Conservation (phyloP, 1,284 basidiomycete genomes). For the Puccinia horiana region DNA sequence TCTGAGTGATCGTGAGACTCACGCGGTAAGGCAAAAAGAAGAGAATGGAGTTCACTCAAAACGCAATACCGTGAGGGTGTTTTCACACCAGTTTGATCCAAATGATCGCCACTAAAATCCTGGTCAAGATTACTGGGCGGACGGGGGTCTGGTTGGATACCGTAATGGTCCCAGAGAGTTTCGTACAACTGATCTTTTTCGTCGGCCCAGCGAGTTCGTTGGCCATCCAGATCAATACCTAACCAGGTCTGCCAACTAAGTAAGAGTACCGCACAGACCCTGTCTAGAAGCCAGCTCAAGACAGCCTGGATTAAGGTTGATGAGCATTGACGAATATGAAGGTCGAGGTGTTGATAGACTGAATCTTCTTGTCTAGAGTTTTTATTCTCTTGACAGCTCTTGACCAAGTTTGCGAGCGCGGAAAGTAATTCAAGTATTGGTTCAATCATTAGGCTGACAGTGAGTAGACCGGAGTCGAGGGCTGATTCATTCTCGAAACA, state of each 20-base stretch:
- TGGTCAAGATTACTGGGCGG: not conserved
- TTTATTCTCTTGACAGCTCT: not conserved
- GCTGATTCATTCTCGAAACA: conserved; percentile 14
- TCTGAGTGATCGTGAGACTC: not conserved
- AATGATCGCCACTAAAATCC: not conserved
- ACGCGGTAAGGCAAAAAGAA: not conserved
- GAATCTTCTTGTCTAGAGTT: not conserved
- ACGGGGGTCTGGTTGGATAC: conserved; percentile 21
- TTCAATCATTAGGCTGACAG: conserved; percentile 1
- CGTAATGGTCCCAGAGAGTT: conserved; percentile 27
- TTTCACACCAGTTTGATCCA: not conserved
- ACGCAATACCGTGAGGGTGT: conserved; percentile 18
- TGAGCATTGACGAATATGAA: not conserved
- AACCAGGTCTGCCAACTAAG: conserved; percentile 46
- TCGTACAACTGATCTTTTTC: conserved; percentile 40
- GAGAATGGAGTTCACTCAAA: conserved; percentile 17
- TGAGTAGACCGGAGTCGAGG: not conserved
- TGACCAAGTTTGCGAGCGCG: conserved; percentile 13
- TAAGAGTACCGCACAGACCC: conserved; percentile 26
- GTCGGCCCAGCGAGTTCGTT: conserved; percentile 16
- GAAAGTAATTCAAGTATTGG: conserved; percentile 10
- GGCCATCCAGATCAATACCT: conserved; percentile 28
- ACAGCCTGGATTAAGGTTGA: conserved; percentile 37
- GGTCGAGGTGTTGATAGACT: conserved; percentile 26
- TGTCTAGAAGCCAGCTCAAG: conserved; percentile 39